Evolutionary conservation across 352 stramenopile genomes (phyloP).

Genomic region (Globisporangium perplexum): DNA sequence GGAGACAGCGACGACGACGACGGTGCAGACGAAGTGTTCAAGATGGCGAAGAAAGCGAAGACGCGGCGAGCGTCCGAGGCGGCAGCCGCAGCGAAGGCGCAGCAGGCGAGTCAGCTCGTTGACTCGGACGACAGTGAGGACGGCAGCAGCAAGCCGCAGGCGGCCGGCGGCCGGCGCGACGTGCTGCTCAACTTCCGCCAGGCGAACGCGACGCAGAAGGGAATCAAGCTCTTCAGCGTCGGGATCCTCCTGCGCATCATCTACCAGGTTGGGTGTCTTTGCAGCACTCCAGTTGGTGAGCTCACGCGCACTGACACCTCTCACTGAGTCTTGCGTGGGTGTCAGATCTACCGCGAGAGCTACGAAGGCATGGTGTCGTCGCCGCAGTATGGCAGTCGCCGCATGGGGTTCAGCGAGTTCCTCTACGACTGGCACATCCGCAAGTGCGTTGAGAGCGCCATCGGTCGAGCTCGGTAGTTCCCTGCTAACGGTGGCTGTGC

Average conservation of each 20-base stretch:
- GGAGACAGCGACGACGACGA: constrained; percentile 12
- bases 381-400: constrained; percentile 65
- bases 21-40: constrained; percentile 22
- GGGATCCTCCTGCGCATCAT: constrained; percentile 56
- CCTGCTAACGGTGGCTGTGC: not conserved
- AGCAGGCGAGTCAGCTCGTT: constrained; percentile 7
- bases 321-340: not conserved
- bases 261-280: constrained; percentile 28
- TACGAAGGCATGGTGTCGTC: constrained; percentile 57
- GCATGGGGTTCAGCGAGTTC: constrained; percentile 80
- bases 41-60: constrained; percentile 39
- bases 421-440: constrained; percentile 83
- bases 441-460: constrained; percentile 33
- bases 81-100: constrained; percentile 19
- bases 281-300: not conserved
- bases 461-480: not conserved
- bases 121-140: constrained; percentile 5
- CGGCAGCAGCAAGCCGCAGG: constrained; percentile 11
- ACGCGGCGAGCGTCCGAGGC: constrained; percentile 27
- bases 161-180: constrained; percentile 20
- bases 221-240: constrained; percentile 54
- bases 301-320: not conserved
- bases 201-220: constrained; percentile 23
- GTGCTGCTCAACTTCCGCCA: constrained; percentile 48
- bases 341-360: constrained; percentile 65